These are phyloP conservation scores for Piper longum DNA, from an alignment of 164 flowering plant genomes.

Conservation along the genomic window DNA sequence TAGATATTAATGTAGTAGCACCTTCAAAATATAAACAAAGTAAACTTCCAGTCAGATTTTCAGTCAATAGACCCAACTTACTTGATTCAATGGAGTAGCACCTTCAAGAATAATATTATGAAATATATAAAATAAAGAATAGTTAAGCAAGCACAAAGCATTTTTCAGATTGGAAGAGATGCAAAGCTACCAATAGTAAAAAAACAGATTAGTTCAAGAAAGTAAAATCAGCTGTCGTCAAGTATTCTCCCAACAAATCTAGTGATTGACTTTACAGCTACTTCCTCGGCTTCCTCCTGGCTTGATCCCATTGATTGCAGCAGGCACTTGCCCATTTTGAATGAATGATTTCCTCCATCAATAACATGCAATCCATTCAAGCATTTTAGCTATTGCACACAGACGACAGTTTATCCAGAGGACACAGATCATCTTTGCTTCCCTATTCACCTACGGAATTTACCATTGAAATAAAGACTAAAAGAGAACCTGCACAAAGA, in stretches of 20 bases:
- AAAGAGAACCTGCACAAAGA: constrained; percentile 68
- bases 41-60: no score
- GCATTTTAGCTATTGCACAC: constrained; percentile 47
- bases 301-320: constrained; percentile 26
- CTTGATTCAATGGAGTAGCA: no score
- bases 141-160: no score
- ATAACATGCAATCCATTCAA: constrained; percentile 45
- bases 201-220: no score
- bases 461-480: not conserved
- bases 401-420: constrained; percentile 47
- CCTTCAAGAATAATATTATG: no score
- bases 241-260: constrained; percentile 28
- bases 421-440: constrained; percentile 76
- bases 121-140: no score
- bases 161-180: no score
- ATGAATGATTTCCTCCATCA: constrained; percentile 86
- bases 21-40: no score
- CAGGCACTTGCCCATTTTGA: constrained; percentile 65
- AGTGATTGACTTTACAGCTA: constrained; percentile 48
- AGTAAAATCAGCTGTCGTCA: not conserved
- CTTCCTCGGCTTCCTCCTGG: constrained; percentile 59
- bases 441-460: constrained; percentile 30
- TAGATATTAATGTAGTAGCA: no score
- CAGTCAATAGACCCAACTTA: no score
- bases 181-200: no score